Evolutionary conservation across 1,284 basidiomycete species (phyloP).

Genomic region (Sporisorium sorghi): DNA sequence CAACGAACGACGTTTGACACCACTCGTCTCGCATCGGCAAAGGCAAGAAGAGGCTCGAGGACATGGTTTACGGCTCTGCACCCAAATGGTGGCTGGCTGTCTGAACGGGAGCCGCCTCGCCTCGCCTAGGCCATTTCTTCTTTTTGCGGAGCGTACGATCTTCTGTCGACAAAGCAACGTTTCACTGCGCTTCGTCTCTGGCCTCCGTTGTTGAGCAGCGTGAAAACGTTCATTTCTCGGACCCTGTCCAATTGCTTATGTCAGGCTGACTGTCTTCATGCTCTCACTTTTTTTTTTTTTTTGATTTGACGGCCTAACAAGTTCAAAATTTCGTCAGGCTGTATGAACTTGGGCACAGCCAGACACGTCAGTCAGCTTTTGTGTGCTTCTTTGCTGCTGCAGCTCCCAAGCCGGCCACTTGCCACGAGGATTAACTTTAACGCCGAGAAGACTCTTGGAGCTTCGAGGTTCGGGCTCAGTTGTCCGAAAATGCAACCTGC

Average conservation of each 20-base stretch:
- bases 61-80: background rate
- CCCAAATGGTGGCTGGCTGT: background rate
- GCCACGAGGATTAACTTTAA: constrained; percentile 2
- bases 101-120: constrained; percentile 5
- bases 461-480: background rate
- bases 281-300: no score
- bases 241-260: background rate
- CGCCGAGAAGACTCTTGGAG: background rate
- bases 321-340: background rate
- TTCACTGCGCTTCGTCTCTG: background rate
- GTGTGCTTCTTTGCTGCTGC: background rate
- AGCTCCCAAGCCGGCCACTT: background rate
- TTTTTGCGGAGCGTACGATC: background rate
- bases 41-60: background rate
- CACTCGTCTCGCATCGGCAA: background rate
- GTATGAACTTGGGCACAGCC: background rate
- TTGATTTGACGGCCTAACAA: constrained; percentile 7
- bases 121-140: constrained; percentile 7
- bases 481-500: constrained; percentile 3
- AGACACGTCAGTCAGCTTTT: constrained; percentile 9
- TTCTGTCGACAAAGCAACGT: background rate
- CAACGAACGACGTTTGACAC: background rate
- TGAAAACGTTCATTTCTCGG: constrained; percentile 7
- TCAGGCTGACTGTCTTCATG: constrained; percentile 25
- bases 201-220: constrained; percentile 1